Evolutionary conservation across 345 rosid species (phyloP), one percentile per base, ranked within the genome.

Genomic region (Populus tremula): DNA sequence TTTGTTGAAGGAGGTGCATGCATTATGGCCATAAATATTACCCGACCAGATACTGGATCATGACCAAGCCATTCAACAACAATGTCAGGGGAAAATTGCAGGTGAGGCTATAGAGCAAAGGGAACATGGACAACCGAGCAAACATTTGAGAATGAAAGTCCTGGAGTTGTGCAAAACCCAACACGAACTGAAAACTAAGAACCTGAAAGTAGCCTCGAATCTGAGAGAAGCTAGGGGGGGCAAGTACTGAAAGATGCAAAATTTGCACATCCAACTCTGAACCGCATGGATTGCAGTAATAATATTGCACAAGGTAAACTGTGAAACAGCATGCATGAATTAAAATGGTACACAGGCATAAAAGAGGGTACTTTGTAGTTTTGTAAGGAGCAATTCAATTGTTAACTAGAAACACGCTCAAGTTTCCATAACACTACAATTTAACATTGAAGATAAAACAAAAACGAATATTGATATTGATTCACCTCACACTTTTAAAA

Each of bases 401-500:
- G 63, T 9, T n/a, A 41, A 69, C 31, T 27, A 25, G 35, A 76
- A 11, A 12, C 45, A 63, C 25, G 10, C 21, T 25, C 21, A 29
- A 62, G 36, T 17, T 18, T 16, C 35, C 33, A 65, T 29, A 53
- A 71, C 21, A 72, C 12, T 31, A 29, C 10, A 31, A 25, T 29
- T 18, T 25, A 56, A 61, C 63, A n/a, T 59, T 25, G 23, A 59
- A 59, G 63, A 21, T 17, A 45, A 62, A 21, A 38, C 53, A 64
- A 35, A 1, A 25, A 31, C 56, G 2, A 13, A 25, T 4, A 47
- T 10, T 41, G 21, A 1, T 23, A 12, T 13, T 20, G 16, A 6
- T 23, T 4, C 69, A 79, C 84, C 88, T 94, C 89, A 95, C 80
- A 96, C 96, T 87, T 87, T 93, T 83, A 96, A 84, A 31, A 96